Conservation (phyloP, 2,329 filamentous ascomycete genomes). For the Venturiaceae sp. region DNA sequence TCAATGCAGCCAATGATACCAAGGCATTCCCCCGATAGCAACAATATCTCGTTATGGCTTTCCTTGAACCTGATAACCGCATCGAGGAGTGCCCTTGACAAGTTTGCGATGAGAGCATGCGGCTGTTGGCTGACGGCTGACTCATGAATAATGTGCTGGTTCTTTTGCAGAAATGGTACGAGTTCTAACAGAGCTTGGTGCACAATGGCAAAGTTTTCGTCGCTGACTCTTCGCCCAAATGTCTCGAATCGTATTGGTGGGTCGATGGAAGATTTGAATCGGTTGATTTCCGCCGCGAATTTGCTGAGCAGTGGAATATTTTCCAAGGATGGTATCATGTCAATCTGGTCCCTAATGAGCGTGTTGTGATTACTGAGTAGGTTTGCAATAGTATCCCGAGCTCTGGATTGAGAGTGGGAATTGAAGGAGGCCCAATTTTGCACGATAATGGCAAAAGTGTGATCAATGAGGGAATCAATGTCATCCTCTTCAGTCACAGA, state of each 20-base stretch:
- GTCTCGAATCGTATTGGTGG: slow-evolving; percentile 57
- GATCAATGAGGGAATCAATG: slow-evolving; percentile 69
- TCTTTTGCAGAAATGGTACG: slow-evolving; percentile 56
- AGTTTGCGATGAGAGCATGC: slow-evolving; percentile 57
- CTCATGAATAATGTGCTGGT: slow-evolving; percentile 72
- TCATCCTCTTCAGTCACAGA: slow-evolving; percentile 67
- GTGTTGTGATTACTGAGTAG: slow-evolving; percentile 54
- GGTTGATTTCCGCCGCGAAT: slow-evolving; percentile 55
- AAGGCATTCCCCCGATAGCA: slow-evolving; percentile 70
- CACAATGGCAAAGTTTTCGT: slow-evolving; percentile 81
- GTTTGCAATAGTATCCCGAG: slow-evolving; percentile 52
- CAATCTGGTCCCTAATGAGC: slow-evolving; percentile 56
- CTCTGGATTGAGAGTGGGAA: slow-evolving; percentile 46
- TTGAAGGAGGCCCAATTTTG: slow-evolving; percentile 68
- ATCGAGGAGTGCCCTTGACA: slow-evolving; percentile 75
- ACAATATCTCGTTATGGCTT: slow-evolving; percentile 55
- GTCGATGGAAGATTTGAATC: slow-evolving; percentile 56
- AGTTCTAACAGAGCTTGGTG: slow-evolving; percentile 73
- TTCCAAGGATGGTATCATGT: slow-evolving; percentile 68
- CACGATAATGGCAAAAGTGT: slow-evolving; percentile 79
- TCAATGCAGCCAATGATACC: slow-evolving; percentile 88
- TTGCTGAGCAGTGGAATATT: slow-evolving; percentile 60
- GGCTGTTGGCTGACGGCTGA: slow-evolving; percentile 77
- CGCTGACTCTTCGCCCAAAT: slow-evolving; percentile 63
- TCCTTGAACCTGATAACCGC: slow-evolving; percentile 73